A percentile compares a stretch with the other conserved stretches of the same genome.
phyloP scores from a whole-genome alignment of 1,139 yeast genomes.

The Debaryomyces fabryi region DNA sequence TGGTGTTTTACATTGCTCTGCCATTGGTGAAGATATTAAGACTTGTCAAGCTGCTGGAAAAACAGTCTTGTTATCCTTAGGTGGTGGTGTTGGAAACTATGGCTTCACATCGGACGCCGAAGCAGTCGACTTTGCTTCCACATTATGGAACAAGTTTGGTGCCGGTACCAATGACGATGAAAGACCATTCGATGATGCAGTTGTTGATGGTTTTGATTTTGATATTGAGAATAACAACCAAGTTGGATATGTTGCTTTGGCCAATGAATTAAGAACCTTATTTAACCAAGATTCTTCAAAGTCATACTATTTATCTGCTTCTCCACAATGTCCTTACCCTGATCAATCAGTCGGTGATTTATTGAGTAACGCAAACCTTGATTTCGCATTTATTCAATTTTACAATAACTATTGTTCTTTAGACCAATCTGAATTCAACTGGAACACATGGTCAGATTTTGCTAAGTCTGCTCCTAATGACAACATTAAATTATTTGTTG shows the following conservation, averaged over 20 bases:
- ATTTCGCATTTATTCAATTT: constrained; percentile 84
- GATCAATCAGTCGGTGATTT: constrained; percentile 76
- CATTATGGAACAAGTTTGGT: constrained; percentile 81
- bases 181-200: constrained; percentile 71
- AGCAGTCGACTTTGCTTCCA: constrained; percentile 68
- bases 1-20: constrained; percentile 59
- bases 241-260: constrained; percentile 61
- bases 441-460: constrained; percentile 29
- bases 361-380: constrained; percentile 60
- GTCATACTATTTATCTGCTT: constrained; percentile 76
- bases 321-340: constrained; percentile 91
- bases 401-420: constrained; percentile 82
- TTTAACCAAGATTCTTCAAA: constrained; percentile 55
- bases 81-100: constrained; percentile 78
- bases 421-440: constrained; percentile 21
- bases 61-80: constrained; percentile 72
- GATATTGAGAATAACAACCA: constrained; percentile 43
- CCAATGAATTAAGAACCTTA: constrained; percentile 55
- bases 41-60: constrained; percentile 77
- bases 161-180: constrained; percentile 52
- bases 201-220: constrained; percentile 44
- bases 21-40: constrained; percentile 67
- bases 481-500: constrained; percentile 29
- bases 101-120: constrained; percentile 64
- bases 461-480: constrained; percentile 27